Percentiles rank a stretch among this genome's conserved stretches.
These are phyloP conservation scores for Ampelocalamus luodianensis DNA, from an alignment of 176 grass and related monocot species.

Conservation along the genomic window DNA sequence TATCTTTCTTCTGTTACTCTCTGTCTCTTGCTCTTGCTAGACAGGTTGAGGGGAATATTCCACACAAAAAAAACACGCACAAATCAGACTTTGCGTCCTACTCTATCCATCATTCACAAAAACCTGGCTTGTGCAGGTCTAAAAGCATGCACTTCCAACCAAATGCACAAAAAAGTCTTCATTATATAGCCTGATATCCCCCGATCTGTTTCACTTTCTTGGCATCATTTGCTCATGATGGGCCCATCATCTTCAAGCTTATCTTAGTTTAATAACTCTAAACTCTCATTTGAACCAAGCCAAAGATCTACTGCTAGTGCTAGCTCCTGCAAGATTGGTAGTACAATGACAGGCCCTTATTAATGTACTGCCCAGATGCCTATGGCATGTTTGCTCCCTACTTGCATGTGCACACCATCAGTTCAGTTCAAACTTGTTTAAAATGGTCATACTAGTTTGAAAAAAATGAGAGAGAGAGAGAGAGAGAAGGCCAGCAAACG, in stretches of 20 bases:
- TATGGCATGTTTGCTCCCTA: conserved; percentile 45
- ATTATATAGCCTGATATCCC: conserved; percentile 40
- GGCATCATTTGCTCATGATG: conserved; percentile 50
- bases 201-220: conserved; percentile 27
- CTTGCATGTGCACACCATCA: conserved; percentile 41
- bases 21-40: neutral
- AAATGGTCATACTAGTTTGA: conserved; percentile 30
- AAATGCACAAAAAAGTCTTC: conserved; percentile 33
- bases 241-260: conserved; percentile 21
- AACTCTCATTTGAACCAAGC: conserved; percentile 26
- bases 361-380: conserved; percentile 20
- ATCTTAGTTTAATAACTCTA: conserved; percentile 19
- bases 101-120: neutral
- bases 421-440: conserved; percentile 41
- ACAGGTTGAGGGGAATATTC: conserved; percentile 22
- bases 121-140: conserved; percentile 33
- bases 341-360: conserved; percentile 17
- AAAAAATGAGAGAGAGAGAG: neutral
- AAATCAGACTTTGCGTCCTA: conserved; percentile 20
- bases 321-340: neutral
- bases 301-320: neutral
- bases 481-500: neutral
- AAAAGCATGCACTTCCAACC: conserved; percentile 44
- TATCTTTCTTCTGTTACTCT: neutral
- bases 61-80: neutral